Percentiles rank a stretch among this genome's conserved stretches.
Conservation (phyloP, 176 grass and related monocot species). For the Juncus effusus region DNA sequence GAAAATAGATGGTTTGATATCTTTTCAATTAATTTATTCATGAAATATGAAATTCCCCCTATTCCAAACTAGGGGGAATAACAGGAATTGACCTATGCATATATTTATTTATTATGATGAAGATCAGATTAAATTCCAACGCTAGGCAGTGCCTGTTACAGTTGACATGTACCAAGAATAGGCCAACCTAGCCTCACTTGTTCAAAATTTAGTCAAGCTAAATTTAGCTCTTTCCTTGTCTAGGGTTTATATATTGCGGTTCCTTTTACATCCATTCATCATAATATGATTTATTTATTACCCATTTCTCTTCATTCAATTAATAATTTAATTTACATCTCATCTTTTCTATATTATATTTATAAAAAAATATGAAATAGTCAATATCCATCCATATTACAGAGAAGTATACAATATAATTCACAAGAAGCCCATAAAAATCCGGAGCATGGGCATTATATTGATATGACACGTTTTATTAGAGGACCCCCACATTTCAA, state of each 20-base stretch:
- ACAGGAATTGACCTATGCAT: no score
- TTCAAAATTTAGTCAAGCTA: conserved; percentile 5
- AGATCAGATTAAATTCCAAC: neutral
- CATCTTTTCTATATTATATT: no score
- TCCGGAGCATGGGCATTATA: conserved; percentile 6
- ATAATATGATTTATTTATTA: no score
- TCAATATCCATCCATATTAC: neutral
- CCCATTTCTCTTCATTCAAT: no score
- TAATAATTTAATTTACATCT: no score
- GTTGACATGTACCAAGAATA: conserved; percentile 9
- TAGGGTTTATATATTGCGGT: neutral
- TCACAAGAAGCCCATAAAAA: conserved; percentile 21
- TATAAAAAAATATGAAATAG: no score
- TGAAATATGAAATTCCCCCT: no score
- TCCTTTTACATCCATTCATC: no score
- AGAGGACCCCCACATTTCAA: neutral
- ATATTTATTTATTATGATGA: no score
- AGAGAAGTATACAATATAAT: neutral
- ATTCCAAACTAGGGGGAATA: no score
- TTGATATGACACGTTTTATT: conserved; percentile 24
- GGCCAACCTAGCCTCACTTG: conserved; percentile 2
- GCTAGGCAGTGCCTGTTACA: neutral
- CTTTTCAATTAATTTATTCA: no score
- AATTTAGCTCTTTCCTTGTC: neutral
- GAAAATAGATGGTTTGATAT: no score